Conservation (phyloP, 257 asterid genomes). For the Forsythia viridissima region DNA sequence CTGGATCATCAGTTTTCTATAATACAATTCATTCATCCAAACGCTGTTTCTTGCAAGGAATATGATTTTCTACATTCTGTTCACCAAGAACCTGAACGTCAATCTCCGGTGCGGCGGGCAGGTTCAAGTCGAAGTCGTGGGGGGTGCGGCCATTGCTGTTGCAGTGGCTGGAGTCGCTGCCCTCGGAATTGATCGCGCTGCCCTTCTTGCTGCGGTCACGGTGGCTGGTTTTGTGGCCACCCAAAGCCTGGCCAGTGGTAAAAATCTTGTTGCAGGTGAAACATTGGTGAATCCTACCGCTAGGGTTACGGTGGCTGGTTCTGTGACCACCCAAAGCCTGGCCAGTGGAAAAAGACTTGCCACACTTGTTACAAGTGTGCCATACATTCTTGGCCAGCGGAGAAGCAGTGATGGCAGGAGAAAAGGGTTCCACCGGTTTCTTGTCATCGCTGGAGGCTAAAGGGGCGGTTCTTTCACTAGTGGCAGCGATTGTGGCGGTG, state of each 20-base stretch:
- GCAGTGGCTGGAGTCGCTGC: background rate
- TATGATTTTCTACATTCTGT: background rate
- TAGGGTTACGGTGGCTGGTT: constrained; percentile 82
- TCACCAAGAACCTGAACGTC: background rate
- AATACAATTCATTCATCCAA: background rate
- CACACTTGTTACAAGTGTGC: constrained; percentile 62
- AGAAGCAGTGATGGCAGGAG: background rate
- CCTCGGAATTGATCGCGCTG: background rate
- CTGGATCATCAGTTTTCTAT: background rate
- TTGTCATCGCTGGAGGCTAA: too few species aligned
- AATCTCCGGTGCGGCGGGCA: background rate
- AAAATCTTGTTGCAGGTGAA: constrained; percentile 58
- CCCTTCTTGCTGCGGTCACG: constrained; percentile 27
- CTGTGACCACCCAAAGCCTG: constrained; percentile 96
- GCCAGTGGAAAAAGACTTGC: constrained; percentile 50
- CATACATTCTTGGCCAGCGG: background rate
- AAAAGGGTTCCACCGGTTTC: background rate
- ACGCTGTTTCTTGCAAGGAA: background rate
- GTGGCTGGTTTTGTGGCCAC: constrained; percentile 92
- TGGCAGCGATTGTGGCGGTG: too few species aligned
- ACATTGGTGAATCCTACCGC: constrained; percentile 71
- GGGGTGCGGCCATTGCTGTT: background rate
- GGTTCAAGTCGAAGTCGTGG: background rate
- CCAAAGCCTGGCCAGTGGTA: constrained; percentile 86
- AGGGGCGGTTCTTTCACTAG: too few species aligned